Base-by-base conservation (phyloP, 106 monocot species). In the Phalaenopsis equestris region DNA sequence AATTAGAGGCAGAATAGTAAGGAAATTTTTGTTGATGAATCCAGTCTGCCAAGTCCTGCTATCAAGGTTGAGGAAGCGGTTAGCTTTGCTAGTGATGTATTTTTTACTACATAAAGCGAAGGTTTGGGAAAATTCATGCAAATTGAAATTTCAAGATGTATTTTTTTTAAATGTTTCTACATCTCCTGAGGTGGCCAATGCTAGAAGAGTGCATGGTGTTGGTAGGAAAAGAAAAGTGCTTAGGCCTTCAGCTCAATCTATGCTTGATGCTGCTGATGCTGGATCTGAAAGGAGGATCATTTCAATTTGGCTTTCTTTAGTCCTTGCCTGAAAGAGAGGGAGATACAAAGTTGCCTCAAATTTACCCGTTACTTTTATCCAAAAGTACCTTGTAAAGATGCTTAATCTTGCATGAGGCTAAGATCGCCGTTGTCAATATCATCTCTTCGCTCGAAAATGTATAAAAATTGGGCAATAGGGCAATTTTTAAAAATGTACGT, bases 241-340 rank as follows among this genome's bases (percentile, higher is more conserved):
- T 52, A 76, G 52, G 41, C 72, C 23, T 43, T 81, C 88, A 37
- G 83, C 88, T 75, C 91, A 89, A 84, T 85, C 84, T 56, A 45
- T 89, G 36, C 78, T 89, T 48, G 89, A 89, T 91, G 87, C 84
- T 81, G 24, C 78, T 78, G 75, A 75, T 77, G 78, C 75, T 80
- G 84, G 78, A 82, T 72, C 76, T 76, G 89, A 87, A 79, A 86
- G 67, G 61, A 82, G 84, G 45, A 67, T 55, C 15, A 42, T 78
- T 81, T 84, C 92, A 23, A 79, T 92, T 76, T 92, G 92, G 92
- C 84, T 92, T 47, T 89, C 89, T 7, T 80, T 92, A 75, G 58
- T 87, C 87, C 5, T 84, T 82, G n/a, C 42, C 76, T 80, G 57
- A 86, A 52, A 12, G 92, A 82, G 76, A 86, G 84, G 84, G 84